Percentiles rank a stretch among this genome's conserved stretches.
These are phyloP conservation scores for Geotrichum fermentans DNA, from an alignment of 1,139 yeast genomes.

Conservation along the genomic window DNA sequence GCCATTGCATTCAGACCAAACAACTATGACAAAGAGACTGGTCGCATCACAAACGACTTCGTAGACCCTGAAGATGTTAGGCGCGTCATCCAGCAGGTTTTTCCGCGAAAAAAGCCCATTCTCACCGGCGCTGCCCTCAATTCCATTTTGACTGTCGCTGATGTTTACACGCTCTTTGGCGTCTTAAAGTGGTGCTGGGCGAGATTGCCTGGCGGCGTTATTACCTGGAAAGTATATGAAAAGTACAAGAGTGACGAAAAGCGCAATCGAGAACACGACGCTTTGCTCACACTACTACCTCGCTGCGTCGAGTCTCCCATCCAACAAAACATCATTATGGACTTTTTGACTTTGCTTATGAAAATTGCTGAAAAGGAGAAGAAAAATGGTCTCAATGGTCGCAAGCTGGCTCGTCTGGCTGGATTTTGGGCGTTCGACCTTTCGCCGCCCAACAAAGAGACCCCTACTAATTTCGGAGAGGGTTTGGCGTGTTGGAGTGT, in stretches of 20 bases:
- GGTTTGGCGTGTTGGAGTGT: conserved; percentile 67
- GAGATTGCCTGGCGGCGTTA: conserved; percentile 67
- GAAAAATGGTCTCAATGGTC: conserved; percentile 70
- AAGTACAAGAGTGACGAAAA: conserved; percentile 64
- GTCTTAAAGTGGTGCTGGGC: conserved; percentile 83
- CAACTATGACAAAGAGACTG: conserved; percentile 6
- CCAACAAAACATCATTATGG: conserved; percentile 85
- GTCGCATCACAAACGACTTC: conserved; percentile 6
- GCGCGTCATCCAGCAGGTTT: conserved; percentile 27
- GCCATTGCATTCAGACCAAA: conserved; percentile 34
- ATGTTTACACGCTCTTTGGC: conserved; percentile 53
- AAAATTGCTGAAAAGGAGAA: conserved; percentile 74
- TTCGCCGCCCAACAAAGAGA: conserved; percentile 31
- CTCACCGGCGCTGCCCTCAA: conserved; percentile 31
- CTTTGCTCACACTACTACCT: conserved; percentile 78
- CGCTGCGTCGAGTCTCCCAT: conserved; percentile 75
- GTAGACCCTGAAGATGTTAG: conserved; percentile 29
- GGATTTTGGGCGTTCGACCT: conserved; percentile 82
- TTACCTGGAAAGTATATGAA: conserved; percentile 81
- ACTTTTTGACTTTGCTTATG: conserved; percentile 74
- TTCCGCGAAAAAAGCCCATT: conserved; percentile 27
- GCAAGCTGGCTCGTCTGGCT: conserved; percentile 75
- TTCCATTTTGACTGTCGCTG: conserved; percentile 31
- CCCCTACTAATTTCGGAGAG: conserved; percentile 49
- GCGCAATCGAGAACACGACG: conserved; percentile 51